A percentile compares a stretch with the other conserved stretches of the same genome.
phyloP scores from a whole-genome alignment of 176 grass and related monocot species.

The Luzula sylvatica region DNA sequence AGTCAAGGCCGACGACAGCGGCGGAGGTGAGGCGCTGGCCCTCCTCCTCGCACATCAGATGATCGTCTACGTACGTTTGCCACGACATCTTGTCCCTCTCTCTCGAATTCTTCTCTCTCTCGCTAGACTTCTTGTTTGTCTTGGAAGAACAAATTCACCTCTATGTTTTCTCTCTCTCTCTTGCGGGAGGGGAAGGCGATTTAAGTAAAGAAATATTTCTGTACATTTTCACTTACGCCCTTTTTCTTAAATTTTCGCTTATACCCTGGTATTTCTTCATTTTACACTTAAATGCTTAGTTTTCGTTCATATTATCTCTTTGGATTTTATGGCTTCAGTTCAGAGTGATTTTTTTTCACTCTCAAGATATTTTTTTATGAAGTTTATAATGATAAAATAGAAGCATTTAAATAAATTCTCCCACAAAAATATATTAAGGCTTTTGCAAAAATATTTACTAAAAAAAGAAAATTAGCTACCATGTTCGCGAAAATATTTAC shows the following conservation, averaged over 20 bases:
- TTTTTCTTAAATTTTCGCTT: background rate
- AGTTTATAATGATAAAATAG: too few species aligned
- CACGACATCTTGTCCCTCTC: slow-evolving; percentile 47
- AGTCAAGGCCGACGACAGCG: slow-evolving; percentile 56
- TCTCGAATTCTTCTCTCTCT: background rate
- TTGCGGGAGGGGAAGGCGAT: background rate
- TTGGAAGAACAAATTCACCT: too few species aligned
- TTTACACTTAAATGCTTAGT: background rate
- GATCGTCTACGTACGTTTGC: slow-evolving; percentile 66
- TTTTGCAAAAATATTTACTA: too few species aligned
- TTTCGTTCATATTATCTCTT: background rate
- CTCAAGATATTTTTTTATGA: background rate
- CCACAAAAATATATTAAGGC: too few species aligned
- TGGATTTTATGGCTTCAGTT: background rate
- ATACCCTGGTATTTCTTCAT: background rate
- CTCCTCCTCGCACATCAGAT: slow-evolving; percentile 64
- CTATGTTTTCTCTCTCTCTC: background rate
- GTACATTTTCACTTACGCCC: background rate
- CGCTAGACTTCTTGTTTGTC: background rate
- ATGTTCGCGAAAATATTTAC: too few species aligned
- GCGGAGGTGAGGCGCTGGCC: slow-evolving; percentile 47
- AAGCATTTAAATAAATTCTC: too few species aligned
- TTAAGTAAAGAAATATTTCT: slow-evolving; percentile 8
- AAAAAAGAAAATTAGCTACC: too few species aligned
- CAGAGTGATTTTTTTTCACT: background rate